Base-by-base conservation (phyloP, 106 monocot genomes). In the Gastrodia elata region DNA sequence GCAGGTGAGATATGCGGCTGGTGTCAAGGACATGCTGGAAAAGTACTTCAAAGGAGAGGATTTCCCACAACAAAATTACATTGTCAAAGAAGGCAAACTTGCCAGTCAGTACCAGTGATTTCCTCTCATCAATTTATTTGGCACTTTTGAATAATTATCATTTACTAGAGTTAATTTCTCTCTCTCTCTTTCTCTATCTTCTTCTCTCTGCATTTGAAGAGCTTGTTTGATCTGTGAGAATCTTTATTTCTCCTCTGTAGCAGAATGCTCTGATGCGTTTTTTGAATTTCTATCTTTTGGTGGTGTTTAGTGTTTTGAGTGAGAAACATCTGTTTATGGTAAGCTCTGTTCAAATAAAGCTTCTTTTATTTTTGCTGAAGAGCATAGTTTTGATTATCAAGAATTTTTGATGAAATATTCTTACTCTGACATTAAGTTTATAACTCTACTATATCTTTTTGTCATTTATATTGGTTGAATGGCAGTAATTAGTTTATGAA, bases 1-100 rank as follows among this genome's bases (percentile, higher is more conserved):
- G 80, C 89, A 97, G 97, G 71, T 97, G 83, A 84, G 97, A 72
- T 97, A 97, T 70, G 90, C 97, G 1, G 90, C 90, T n/a, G 97
- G 97, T 42, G 71, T 75, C 18, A 97, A 93, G 61, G 90, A 90
- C 77, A 97, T 97, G 97, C 80, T 97, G 80, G 93, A 97, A 28
- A 82, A 71, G 38, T 90, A 93, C 74, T 97, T 97, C 88, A 97
- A 91, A 74, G 97, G 97, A 5, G 83, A 93, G 67, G 90, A 97
- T 4, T 97, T 97, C 43, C 89, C 86, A 2, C 69, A 76, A n/a
- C 83, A 92, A n/a, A 81, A 97, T 73, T 97, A 97, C 70, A 97
- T 97, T 34, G 97, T 97, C 27, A 97, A 93, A 77, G 92, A 93
- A 80, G 97, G 97, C 26, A 73, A 90, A 68, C 79, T 97, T 25